Evolutionary conservation across 495 filamentous ascomycete genomes (phyloP), one percentile per base, ranked within the genome.

Genomic region (Halenospora varia): DNA sequence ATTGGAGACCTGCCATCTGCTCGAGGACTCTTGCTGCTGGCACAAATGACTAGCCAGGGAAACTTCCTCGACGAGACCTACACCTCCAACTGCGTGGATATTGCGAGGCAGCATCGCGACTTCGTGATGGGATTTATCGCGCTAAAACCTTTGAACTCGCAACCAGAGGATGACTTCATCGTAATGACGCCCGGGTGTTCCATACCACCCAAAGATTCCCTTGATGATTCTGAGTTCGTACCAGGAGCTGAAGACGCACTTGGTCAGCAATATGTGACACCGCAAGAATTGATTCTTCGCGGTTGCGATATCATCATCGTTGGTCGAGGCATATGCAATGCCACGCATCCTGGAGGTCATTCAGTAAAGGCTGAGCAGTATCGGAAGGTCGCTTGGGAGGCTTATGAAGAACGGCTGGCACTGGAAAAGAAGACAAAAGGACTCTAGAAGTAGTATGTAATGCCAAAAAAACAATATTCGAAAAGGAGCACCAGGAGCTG

Each of bases 261-360:
- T 25, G 92, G 92, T 0, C 92, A 97, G 76, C 91, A 94, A 73
- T 97, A 97, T 70, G 92, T 92, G 70, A 92, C 89, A 0, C 92
- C 92, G 0, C 68, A 78, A 51, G 86, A 84, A 57, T 81, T 93
- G 9, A 76, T 96, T 0, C 65, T 81, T 57, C 75, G 75, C 41
- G 90, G 92, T 10, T 83, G 81, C 39, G 92, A 97, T 70, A 85
- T 97, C 56, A 85, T 96, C 51, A 97, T 96, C 70, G 91, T 95
- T 1, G 92, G 92, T 0, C 77, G 92, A 46, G 92, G 92, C 15
- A 94, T 96, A 62, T 82, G 92, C 57, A 78, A 78, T 40, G 88
- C 86, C 6, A 73, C 69, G 4, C 86, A 95, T 65, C 83, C 89
- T n/a, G n/a, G n/a, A n/a, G n/a, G n/a, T n/a, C n/a, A n/a, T 10